phyloP scores from a whole-genome alignment of 2,329 filamentous ascomycete species.

The Sporothrix phasma region DNA sequence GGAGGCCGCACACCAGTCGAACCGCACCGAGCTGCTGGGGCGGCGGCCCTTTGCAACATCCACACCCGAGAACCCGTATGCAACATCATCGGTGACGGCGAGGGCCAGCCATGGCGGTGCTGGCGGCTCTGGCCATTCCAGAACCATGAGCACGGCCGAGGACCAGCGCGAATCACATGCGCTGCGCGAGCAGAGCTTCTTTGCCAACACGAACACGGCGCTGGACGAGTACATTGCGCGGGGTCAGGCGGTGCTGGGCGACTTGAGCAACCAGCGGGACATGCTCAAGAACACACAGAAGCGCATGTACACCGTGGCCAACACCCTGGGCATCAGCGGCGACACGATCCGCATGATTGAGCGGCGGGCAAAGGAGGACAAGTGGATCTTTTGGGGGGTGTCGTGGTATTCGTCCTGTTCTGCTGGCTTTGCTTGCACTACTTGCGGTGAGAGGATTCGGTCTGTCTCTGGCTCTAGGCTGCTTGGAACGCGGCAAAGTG shows the following conservation, averaged over 20 bases:
- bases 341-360: constrained; percentile 98
- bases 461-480: not conserved
- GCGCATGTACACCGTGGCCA: constrained; percentile 82
- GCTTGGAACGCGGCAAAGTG: not conserved
- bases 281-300: constrained; percentile 93
- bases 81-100: constrained; percentile 29
- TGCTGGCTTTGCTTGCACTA: constrained; percentile 87
- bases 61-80: constrained; percentile 87
- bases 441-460: constrained; percentile 58
- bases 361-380: constrained; percentile 82
- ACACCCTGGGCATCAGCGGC: constrained; percentile 84
- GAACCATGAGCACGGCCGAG: constrained; percentile 32
- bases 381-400: constrained; percentile 94
- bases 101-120: constrained; percentile 29
- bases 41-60: constrained; percentile 69
- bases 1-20: constrained; percentile 54
- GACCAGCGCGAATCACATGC: constrained; percentile 65
- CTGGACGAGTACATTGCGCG: constrained; percentile 91
- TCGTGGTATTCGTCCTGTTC: constrained; percentile 78
- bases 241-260: constrained; percentile 79
- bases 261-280: constrained; percentile 81
- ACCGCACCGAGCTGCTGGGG: constrained; percentile 74
- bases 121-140: constrained; percentile 27
- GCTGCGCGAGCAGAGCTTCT: constrained; percentile 81
- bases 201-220: constrained; percentile 68